These are phyloP conservation scores for Mycothermus thermophilus DNA, from an alignment of 495 filamentous ascomycete genomes.

Conservation along the genomic window DNA sequence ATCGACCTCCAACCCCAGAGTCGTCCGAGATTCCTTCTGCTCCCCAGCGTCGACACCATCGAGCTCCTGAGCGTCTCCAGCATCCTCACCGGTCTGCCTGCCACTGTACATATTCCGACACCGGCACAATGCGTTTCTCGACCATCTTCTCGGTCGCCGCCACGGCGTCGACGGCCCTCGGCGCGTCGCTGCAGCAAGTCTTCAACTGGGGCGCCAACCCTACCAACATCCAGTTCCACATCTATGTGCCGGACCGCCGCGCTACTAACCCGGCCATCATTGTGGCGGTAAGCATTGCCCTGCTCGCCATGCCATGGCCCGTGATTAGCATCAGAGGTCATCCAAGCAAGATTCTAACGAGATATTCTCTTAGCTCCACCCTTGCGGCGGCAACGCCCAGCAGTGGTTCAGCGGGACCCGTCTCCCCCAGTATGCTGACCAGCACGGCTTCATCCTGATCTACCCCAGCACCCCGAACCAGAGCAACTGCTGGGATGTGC, in stretches of 20 bases:
- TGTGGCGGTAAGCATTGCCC: conserved; percentile 13
- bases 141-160: conserved; percentile 11
- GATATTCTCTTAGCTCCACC: conserved; percentile 19
- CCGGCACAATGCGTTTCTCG: conserved; percentile 11
- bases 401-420: conserved; percentile 23
- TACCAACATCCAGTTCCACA: conserved; percentile 24
- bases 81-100: too few species aligned
- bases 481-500: conserved; percentile 45
- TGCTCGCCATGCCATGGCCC: too few species aligned
- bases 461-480: conserved; percentile 35
- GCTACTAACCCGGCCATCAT: conserved; percentile 25
- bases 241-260: conserved; percentile 28
- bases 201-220: conserved; percentile 25
- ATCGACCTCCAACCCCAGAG: too few species aligned
- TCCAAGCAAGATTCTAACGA: too few species aligned
- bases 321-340: too few species aligned
- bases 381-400: conserved; percentile 21
- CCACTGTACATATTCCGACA: too few species aligned
- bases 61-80: too few species aligned
- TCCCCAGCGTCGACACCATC: too few species aligned
- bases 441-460: conserved; percentile 40
- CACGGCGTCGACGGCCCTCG: conserved; percentile 7
- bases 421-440: conserved; percentile 30
- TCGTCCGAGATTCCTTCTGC: too few species aligned
- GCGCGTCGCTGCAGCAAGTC: conserved; percentile 25